phyloP scores from a whole-genome alignment of 768 basidiomycete genomes.

The Hericium coralloides region DNA sequence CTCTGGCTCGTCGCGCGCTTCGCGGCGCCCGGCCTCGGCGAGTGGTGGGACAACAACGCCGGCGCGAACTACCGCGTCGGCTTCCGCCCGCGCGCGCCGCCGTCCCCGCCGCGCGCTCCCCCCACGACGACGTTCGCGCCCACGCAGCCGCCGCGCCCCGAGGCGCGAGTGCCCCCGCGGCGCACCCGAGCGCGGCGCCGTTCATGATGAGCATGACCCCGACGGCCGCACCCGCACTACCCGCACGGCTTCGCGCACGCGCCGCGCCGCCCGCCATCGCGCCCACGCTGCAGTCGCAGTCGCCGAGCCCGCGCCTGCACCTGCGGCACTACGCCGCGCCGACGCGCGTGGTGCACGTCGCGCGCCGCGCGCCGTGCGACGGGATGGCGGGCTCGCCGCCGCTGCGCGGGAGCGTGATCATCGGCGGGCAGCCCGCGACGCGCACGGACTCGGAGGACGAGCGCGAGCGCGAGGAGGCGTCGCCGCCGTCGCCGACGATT shows the following conservation, averaged over 20 bases:
- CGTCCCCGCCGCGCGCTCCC: background rate
- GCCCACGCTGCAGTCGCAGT: conserved; percentile 1
- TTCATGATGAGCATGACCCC: conserved; percentile 6
- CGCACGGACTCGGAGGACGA: conserved; percentile 5
- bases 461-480: conserved; percentile 6
- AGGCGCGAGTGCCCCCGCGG: too few relatives aligned
- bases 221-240: conserved; percentile 1
- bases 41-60: conserved; percentile 93
- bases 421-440: conserved; percentile 5
- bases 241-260: conserved; percentile 2
- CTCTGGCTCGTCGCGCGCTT: conserved; percentile 58
- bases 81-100: conserved; percentile 34
- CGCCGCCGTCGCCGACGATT: conserved; percentile 3
- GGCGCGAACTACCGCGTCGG: conserved; percentile 69
- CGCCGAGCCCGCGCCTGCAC: conserved; percentile 8
- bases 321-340: conserved; percentile 15
- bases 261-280: conserved; percentile 4
- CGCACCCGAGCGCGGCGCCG: conserved; percentile 1
- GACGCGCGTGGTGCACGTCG: background rate
- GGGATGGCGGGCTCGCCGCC: background rate
- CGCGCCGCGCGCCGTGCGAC: background rate
- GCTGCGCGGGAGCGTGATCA: background rate
- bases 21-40: conserved; percentile 37
- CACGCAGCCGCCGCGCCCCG: background rate
- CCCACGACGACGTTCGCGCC: conserved; percentile 6